Percentiles rank a stretch among this genome's conserved stretches.
Evolutionary conservation across 345 rosid genomes (phyloP).

Genomic region (Theobroma cacao): DNA sequence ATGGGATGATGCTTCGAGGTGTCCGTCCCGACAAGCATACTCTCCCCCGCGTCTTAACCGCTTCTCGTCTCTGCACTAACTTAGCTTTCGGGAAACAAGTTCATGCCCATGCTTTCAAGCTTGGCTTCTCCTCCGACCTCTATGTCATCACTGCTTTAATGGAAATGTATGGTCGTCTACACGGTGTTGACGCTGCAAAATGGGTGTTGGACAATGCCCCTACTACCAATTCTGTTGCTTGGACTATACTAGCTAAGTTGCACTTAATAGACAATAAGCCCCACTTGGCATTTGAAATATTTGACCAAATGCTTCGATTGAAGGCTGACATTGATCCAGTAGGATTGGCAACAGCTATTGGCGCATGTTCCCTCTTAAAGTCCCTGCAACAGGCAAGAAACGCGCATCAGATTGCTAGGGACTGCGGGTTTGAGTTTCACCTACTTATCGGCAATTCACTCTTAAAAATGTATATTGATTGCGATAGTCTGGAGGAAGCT

Average conservation of each 20-base stretch:
- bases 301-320: conserved; percentile 33
- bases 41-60: conserved; percentile 40
- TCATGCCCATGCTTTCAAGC: conserved; percentile 43
- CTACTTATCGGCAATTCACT: conserved; percentile 47
- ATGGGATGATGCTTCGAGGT: conserved; percentile 45
- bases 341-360: conserved; percentile 38
- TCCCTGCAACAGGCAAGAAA: conserved; percentile 41
- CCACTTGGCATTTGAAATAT: conserved; percentile 30
- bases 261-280: conserved; percentile 36
- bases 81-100: conserved; percentile 36
- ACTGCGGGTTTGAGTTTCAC: conserved; percentile 40
- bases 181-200: conserved; percentile 35
- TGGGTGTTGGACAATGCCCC: conserved; percentile 36
- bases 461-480: conserved; percentile 46
- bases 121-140: conserved; percentile 34
- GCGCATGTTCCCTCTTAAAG: conserved; percentile 37
- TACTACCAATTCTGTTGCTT: conserved; percentile 35
- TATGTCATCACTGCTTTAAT: conserved; percentile 43
- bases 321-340: conserved; percentile 31
- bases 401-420: conserved; percentile 34
- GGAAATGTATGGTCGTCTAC: conserved; percentile 45
- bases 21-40: conserved; percentile 41
- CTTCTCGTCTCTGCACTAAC: conserved; percentile 36
- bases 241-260: conserved; percentile 43
- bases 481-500: conserved; percentile 34